Percentiles rank a stretch among this genome's conserved stretches.
Evolutionary conservation across 1,284 basidiomycete genomes (phyloP).

Genomic region (Fistulinella staudtii): DNA sequence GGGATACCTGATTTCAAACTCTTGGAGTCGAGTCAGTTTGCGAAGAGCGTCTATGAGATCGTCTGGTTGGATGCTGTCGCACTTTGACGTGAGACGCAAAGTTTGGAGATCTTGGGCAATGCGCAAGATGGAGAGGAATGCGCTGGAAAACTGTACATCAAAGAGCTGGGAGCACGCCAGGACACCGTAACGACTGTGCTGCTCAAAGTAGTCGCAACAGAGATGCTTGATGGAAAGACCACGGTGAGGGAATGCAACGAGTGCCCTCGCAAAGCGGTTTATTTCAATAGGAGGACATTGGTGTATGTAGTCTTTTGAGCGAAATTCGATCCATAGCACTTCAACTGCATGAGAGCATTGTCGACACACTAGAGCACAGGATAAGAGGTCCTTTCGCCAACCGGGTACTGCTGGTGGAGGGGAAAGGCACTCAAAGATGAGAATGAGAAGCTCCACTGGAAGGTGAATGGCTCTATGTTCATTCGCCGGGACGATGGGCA

Average conservation of each 20-base stretch:
- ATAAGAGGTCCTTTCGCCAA: constrained; percentile 8
- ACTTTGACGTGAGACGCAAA: no score
- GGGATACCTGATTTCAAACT: not conserved
- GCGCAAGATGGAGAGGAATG: no score
- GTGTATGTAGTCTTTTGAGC: not conserved
- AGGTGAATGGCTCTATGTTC: constrained; percentile 1
- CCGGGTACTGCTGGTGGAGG: not conserved
- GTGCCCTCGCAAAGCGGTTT: not conserved
- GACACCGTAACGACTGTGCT: not conserved
- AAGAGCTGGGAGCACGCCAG: no score
- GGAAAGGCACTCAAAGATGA: constrained; percentile 5
- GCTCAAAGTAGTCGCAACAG: constrained; percentile 6
- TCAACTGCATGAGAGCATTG: constrained; percentile 13
- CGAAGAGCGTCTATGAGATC: not conserved
- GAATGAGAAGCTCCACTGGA: constrained; percentile 7
- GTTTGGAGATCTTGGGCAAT: no score
- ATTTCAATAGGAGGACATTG: constrained; percentile 2
- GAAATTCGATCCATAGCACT: constrained; percentile 11
- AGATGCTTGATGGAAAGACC: constrained; percentile 10
- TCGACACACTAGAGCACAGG: constrained; percentile 9
- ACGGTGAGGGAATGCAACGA: constrained; percentile 3
- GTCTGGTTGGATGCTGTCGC: no score
- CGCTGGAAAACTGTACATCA: not conserved
- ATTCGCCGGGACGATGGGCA: not conserved
- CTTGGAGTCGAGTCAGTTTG: constrained; percentile 1